These are phyloP conservation scores for Phytophthora pinifolia DNA, from an alignment of 352 stramenopile genomes.

Conservation along the genomic window DNA sequence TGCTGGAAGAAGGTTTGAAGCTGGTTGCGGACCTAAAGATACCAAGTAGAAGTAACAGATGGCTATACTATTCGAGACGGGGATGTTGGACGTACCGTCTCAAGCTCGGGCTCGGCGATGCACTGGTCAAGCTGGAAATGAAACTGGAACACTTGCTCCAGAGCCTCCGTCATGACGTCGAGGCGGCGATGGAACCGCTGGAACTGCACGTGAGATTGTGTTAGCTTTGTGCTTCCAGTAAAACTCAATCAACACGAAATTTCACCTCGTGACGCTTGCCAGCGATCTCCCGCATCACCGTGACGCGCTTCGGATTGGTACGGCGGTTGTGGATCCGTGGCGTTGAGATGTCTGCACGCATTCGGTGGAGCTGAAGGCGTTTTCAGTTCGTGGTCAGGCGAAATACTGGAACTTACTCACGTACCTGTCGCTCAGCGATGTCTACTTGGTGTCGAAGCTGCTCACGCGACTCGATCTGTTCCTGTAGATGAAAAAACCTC, in stretches of 20 bases:
- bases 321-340: not conserved
- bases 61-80: not conserved
- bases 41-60: conserved; percentile 3
- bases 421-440: conserved; percentile 34
- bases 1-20: conserved; percentile 16
- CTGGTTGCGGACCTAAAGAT: conserved; percentile 14
- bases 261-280: conserved; percentile 18
- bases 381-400: not conserved
- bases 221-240: not conserved
- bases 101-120: conserved; percentile 46
- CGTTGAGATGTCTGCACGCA: conserved; percentile 1
- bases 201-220: conserved; percentile 24
- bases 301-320: conserved; percentile 2
- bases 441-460: conserved; percentile 32
- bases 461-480: conserved; percentile 33
- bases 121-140: conserved; percentile 41
- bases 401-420: not conserved
- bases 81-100: conserved; percentile 18
- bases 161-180: conserved; percentile 29
- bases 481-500: conserved; percentile 11
- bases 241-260: not conserved
- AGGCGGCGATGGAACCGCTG: conserved; percentile 33
- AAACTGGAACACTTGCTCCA: conserved; percentile 59
- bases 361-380: conserved; percentile 21
- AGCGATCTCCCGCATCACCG: conserved; percentile 8